Conservation (phyloP, 495 filamentous ascomycete genomes). For the Beverwykella pulmonaria region DNA sequence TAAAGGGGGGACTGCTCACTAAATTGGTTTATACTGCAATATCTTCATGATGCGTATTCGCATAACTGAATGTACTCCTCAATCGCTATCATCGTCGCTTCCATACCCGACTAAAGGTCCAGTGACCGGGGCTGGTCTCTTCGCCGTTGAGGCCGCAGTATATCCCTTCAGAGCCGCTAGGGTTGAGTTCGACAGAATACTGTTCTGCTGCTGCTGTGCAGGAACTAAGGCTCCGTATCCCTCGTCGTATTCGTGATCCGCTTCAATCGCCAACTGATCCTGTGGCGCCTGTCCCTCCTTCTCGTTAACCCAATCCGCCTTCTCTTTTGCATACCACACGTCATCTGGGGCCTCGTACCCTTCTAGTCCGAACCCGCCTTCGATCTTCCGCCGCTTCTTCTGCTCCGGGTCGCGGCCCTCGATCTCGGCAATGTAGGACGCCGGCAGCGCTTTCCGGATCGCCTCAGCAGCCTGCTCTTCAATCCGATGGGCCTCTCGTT, state of each 20-base stretch:
- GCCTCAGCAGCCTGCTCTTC: slow-evolving; percentile 99
- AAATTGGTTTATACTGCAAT: too few species aligned
- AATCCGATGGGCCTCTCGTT: slow-evolving; percentile 82
- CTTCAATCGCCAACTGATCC: slow-evolving; percentile 52
- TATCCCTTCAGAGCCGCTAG: slow-evolving; percentile 68
- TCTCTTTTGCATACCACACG: slow-evolving; percentile 77
- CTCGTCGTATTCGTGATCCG: slow-evolving; percentile 1
- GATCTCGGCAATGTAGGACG: slow-evolving; percentile 88
- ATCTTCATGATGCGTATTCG: too few species aligned
- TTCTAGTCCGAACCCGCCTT: slow-evolving; percentile 82
- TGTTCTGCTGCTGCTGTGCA: slow-evolving; percentile 37
- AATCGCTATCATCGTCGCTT: slow-evolving; percentile 79
- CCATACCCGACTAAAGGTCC: slow-evolving; percentile 87
- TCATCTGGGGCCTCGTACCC: slow-evolving; percentile 96
- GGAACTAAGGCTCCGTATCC: slow-evolving; percentile 21
- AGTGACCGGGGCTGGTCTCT: slow-evolving; percentile 53
- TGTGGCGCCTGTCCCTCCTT: slow-evolving; percentile 48
- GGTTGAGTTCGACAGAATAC: slow-evolving; percentile 81
- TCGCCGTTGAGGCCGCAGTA: slow-evolving; percentile 25
- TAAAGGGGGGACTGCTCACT: too few species aligned
- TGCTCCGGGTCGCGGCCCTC: slow-evolving; percentile 88
- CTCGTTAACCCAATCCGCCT: slow-evolving; percentile 46
- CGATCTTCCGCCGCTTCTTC: slow-evolving; percentile 82
- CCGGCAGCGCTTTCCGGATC: slow-evolving; percentile 85
- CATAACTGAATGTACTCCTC: slow-evolving; percentile 4